Evolutionary conservation across 2,329 filamentous ascomycete genomes (phyloP), one percentile per base, ranked within the genome.

Genomic region (Sordariomycetes sp.): DNA sequence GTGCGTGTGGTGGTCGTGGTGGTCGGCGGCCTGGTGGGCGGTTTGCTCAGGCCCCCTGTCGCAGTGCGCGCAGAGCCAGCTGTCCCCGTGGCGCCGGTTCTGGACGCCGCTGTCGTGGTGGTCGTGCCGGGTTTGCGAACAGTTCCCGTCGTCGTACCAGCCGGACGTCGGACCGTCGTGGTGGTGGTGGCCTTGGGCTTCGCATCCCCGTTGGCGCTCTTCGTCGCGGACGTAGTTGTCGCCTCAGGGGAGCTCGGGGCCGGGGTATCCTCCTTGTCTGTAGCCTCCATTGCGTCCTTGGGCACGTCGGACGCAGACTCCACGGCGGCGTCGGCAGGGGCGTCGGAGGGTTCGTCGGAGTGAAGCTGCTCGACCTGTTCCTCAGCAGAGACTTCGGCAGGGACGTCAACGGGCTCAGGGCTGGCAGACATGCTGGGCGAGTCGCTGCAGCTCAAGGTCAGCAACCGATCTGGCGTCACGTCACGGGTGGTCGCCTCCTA

Each of bases 1-100:
- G 54, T 46, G 41, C 54, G 45, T 42, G 45, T 46, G 20, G 45
- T 50, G 34, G 56, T 58, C 26, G 49, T 44, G 14, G 54, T 54
- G 2, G 51, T 45, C n/a, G 64, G 55, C 27, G 67, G 61, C 3
- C 68, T 65, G 15, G 66, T 65, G 2, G 66, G 63, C 26, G 66
- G 65, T 50, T 71, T 70, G 54, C 46, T 62, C 36, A 70, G 41
- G 27, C 58, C 60, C 33, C 58, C 53, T 18, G 56, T 47, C n/a
- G 59, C 46, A n/a, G n/a, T n/a, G n/a, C n/a, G n/a, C n/a, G n/a
- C n/a, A n/a, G n/a, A n/a, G 39, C 61, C 62, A 25, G 60, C 42
- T 30, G 46, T 47, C 8, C 57, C 32, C 12, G 59, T 42, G 16
- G 55, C 40, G 28, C 46, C 34, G 19, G 43, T 32, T 36, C 40